Percentiles rank a stretch among this genome's conserved stretches.
Conservation (phyloP, 345 rosid species). For the Stellera chamaejasme region DNA sequence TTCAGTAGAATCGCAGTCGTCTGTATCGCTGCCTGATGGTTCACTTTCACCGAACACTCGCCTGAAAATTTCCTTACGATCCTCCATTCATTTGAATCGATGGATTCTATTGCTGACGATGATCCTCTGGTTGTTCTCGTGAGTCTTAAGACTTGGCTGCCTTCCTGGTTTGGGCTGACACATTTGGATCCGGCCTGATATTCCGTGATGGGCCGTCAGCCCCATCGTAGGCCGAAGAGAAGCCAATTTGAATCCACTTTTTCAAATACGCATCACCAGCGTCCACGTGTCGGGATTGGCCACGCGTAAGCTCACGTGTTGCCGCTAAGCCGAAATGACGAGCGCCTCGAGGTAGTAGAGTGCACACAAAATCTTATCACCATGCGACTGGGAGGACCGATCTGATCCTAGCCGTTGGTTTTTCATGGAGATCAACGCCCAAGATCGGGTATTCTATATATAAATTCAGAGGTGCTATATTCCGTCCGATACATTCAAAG, state of each 20-base stretch:
- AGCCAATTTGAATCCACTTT: constrained; percentile 3
- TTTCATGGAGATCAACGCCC: background rate
- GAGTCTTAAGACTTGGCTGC: too few species aligned
- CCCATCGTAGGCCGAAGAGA: too few species aligned
- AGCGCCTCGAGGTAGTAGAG: background rate
- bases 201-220: too few species aligned
- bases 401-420: constrained; percentile 2
- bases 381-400: background rate
- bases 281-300: constrained; percentile 1
- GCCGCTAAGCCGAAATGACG: background rate
- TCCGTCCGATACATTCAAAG: constrained; percentile 10
- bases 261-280: background rate
- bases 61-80: constrained; percentile 20
- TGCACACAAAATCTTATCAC: background rate
- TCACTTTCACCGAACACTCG: constrained; percentile 66
- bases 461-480: constrained; percentile 10
- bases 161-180: too few species aligned
- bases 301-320: background rate
- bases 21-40: constrained; percentile 33
- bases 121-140: too few species aligned
- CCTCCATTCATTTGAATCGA: constrained; percentile 9
- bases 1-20: constrained; percentile 14
- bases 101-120: too few species aligned
- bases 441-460: constrained; percentile 4
- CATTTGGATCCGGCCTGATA: too few species aligned